phyloP scores from a whole-genome alignment of 306 rosid species.

The Ochetophila trinervis region DNA sequence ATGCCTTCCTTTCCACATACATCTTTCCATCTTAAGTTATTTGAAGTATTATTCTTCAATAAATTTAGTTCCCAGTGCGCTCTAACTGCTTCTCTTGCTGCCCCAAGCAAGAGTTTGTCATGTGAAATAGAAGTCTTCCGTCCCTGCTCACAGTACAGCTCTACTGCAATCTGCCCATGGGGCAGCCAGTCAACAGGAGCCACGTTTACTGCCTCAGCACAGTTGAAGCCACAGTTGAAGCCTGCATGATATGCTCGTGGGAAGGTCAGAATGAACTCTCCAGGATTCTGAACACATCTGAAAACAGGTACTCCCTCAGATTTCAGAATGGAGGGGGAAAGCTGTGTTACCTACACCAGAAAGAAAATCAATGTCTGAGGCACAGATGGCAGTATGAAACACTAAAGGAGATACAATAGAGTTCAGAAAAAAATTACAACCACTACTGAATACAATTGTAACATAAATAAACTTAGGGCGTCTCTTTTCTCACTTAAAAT shows the following conservation, averaged over 20 bases:
- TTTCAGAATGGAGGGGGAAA: slow-evolving; percentile 87
- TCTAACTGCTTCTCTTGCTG: slow-evolving; percentile 95
- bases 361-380: slow-evolving; percentile 24
- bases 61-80: slow-evolving; percentile 96
- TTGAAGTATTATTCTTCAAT: slow-evolving; percentile 66
- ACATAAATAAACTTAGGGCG: too few species aligned
- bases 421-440: too few species aligned
- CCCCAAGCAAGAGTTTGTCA: slow-evolving; percentile 93
- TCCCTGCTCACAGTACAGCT: slow-evolving; percentile 75
- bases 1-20: slow-evolving; percentile 88
- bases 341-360: slow-evolving; percentile 84
- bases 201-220: slow-evolving; percentile 99
- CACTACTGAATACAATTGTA: too few species aligned
- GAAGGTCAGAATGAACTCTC: slow-evolving; percentile 95
- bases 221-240: slow-evolving; percentile 97
- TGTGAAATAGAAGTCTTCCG: slow-evolving; percentile 97
- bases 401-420: background rate
- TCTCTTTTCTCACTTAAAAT: too few species aligned
- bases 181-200: slow-evolving; percentile 99
- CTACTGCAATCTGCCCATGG: slow-evolving; percentile 91
- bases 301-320: slow-evolving; percentile 93
- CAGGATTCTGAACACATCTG: slow-evolving; percentile 92
- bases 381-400: slow-evolving; percentile 5
- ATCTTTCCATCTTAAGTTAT: slow-evolving; percentile 79
- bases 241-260: slow-evolving; percentile 99